Percentiles rank a stretch among this genome's conserved stretches.
Conservation (phyloP, 768 basidiomycete species). For the Lactarius quietus region DNA sequence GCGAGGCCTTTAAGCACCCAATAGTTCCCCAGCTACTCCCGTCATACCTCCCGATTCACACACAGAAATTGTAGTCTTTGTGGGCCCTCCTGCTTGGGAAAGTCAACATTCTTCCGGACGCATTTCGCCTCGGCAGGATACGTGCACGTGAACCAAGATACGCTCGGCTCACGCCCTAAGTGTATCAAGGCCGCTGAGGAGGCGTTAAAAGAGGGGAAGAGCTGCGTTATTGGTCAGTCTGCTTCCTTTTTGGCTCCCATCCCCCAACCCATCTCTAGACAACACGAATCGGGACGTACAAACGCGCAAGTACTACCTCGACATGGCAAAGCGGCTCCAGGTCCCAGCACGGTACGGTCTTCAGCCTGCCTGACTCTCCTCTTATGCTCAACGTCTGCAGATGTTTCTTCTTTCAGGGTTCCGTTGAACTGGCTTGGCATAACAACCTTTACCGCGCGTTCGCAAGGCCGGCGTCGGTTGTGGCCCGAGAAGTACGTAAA, state of each 20-base stretch:
- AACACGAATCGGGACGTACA: constrained; percentile 82
- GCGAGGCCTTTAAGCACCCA: constrained; percentile 46
- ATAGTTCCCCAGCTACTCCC: constrained; percentile 38
- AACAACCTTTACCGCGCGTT: constrained; percentile 88
- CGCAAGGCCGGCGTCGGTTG: constrained; percentile 47
- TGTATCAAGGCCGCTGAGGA: constrained; percentile 66
- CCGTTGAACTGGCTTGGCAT: constrained; percentile 84
- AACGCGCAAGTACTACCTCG: constrained; percentile 70
- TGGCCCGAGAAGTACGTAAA: constrained; percentile 40
- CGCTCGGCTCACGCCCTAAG: constrained; percentile 64
- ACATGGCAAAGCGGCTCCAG: constrained; percentile 53
- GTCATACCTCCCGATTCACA: constrained; percentile 6
- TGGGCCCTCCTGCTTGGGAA: constrained; percentile 70
- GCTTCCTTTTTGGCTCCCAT: not conserved
- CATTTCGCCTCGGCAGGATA: constrained; percentile 71
- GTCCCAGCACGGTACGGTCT: constrained; percentile 52
- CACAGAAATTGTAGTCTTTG: constrained; percentile 55
- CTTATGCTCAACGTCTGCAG: constrained; percentile 35
- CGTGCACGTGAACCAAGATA: constrained; percentile 85
- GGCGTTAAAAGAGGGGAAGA: constrained; percentile 50
- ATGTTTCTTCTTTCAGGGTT: constrained; percentile 72
- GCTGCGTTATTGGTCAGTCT: constrained; percentile 85
- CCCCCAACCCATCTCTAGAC: constrained; percentile 44
- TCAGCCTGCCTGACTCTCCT: not conserved
- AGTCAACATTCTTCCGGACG: constrained; percentile 71